Percentiles rank a stretch among this genome's conserved stretches.
Evolutionary conservation across 768 basidiomycete genomes (phyloP).

Genomic region (Strobilomyces dryophilus): DNA sequence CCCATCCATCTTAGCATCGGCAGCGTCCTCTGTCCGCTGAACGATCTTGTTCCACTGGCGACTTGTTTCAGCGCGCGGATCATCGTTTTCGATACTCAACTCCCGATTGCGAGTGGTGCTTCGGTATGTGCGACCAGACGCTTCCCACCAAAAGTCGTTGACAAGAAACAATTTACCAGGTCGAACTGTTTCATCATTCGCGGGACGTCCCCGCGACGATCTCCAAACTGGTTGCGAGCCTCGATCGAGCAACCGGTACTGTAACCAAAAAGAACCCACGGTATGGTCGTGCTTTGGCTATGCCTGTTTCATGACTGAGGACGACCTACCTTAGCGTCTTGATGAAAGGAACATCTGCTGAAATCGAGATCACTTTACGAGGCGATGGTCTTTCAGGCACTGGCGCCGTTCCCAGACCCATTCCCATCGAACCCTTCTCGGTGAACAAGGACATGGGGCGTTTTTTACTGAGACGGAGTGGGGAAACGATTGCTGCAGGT

Average conservation of each 20-base stretch:
- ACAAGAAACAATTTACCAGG: constrained; percentile 35
- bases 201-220: constrained; percentile 88
- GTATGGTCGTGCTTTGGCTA: constrained; percentile 33
- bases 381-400: constrained; percentile 47
- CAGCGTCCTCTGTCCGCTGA: constrained; percentile 78
- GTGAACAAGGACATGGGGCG: constrained; percentile 96
- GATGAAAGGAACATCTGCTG: constrained; percentile 79
- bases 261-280: constrained; percentile 78
- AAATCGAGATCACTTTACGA: constrained; percentile 78
- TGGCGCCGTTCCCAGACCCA: constrained; percentile 44
- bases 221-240: constrained; percentile 68
- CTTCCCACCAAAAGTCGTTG: neutral
- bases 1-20: constrained; percentile 84
- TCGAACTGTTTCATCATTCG: constrained; percentile 95
- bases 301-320: constrained; percentile 1
- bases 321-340: constrained; percentile 58
- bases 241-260: constrained; percentile 76
- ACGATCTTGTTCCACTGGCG: constrained; percentile 70
- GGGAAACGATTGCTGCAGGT: constrained; percentile 95
- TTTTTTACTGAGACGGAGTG: constrained; percentile 78
- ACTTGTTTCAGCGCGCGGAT: constrained; percentile 80
- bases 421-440: constrained; percentile 84
- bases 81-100: constrained; percentile 88
- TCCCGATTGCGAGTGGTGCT: constrained; percentile 84
- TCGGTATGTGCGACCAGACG: constrained; percentile 48